Conservation (phyloP, 108 stramenopile genomes). For the Fragilaria radians region DNA sequence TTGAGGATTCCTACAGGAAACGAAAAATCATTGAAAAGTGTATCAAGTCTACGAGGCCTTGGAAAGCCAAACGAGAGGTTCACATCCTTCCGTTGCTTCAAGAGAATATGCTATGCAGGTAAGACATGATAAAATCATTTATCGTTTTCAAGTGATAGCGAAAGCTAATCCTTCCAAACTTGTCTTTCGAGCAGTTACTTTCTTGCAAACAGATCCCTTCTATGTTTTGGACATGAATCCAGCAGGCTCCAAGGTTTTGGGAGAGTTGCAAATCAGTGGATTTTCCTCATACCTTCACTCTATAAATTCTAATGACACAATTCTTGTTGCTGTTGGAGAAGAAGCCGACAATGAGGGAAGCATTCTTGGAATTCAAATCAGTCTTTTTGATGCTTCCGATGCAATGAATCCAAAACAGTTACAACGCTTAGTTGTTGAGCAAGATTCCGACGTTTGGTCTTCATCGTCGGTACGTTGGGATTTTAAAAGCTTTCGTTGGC, state of each 20-base stretch:
- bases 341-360: slow-evolving; percentile 33
- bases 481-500: slow-evolving; percentile 35
- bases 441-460: slow-evolving; percentile 16
- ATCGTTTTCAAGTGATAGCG: slow-evolving; percentile 37
- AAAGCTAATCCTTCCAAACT: slow-evolving; percentile 25
- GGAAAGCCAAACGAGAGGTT: slow-evolving; percentile 11
- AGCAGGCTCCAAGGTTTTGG: slow-evolving; percentile 9
- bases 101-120: slow-evolving; percentile 40
- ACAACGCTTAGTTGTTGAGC: slow-evolving; percentile 22
- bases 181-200: slow-evolving; percentile 12
- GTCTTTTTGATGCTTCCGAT: slow-evolving; percentile 34
- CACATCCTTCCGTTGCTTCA: slow-evolving; percentile 39
- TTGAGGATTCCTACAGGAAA: not conserved
- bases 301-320: slow-evolving; percentile 26
- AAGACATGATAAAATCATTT: too few relatives aligned
- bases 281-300: slow-evolving; percentile 50
- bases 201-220: slow-evolving; percentile 14
- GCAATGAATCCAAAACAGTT: slow-evolving; percentile 11
- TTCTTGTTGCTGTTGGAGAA: slow-evolving; percentile 42
- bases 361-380: slow-evolving; percentile 30
- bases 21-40: not conserved
- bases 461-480: slow-evolving; percentile 30
- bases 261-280: slow-evolving; percentile 41
- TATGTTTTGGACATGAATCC: slow-evolving; percentile 20
- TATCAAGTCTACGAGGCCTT: not conserved